Evolutionary conservation across 2,329 filamentous ascomycete genomes (phyloP).

Genomic region (Phialophora chinensis): DNA sequence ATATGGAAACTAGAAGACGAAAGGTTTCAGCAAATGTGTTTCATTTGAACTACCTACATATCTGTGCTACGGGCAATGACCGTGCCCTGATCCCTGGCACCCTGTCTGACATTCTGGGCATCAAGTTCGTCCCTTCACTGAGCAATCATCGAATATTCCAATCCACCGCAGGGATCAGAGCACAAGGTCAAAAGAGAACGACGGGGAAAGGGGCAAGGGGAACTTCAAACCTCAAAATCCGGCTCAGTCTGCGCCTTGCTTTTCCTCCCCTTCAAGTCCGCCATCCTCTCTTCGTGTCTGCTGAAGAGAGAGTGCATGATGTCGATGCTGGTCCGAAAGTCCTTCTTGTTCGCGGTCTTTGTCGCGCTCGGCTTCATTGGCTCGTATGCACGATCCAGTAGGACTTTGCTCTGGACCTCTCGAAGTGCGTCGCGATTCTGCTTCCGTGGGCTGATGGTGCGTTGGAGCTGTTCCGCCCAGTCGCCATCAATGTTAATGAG

Average conservation of each 20-base stretch:
- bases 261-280: slow-evolving; percentile 56
- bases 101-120: slow-evolving; percentile 21
- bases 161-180: slow-evolving; percentile 20
- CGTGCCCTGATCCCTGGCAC: slow-evolving; percentile 36
- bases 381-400: slow-evolving; percentile 55
- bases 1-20: slow-evolving; percentile 76
- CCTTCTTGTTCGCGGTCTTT: slow-evolving; percentile 53
- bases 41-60: slow-evolving; percentile 50
- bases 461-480: slow-evolving; percentile 92
- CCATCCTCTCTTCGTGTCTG: slow-evolving; percentile 63
- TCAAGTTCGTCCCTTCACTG: slow-evolving; percentile 4
- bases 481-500: slow-evolving; percentile 71
- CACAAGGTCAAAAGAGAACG: slow-evolving; percentile 29
- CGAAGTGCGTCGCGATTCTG: slow-evolving; percentile 77
- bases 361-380: slow-evolving; percentile 35
- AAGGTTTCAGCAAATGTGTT: slow-evolving; percentile 48
- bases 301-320: slow-evolving; percentile 94
- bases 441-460: slow-evolving; percentile 92
- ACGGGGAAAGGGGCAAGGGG: slow-evolving; percentile 46
- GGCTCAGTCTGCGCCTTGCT: slow-evolving; percentile 58
- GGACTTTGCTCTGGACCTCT: slow-evolving; percentile 67
- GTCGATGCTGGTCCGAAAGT: slow-evolving; percentile 88
- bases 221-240: slow-evolving; percentile 88
- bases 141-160: not conserved
- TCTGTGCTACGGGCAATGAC: slow-evolving; percentile 44